A percentile compares a stretch with the other conserved stretches of the same genome.
Conservation (phyloP, 768 basidiomycete species). For the Epithele typhae region DNA sequence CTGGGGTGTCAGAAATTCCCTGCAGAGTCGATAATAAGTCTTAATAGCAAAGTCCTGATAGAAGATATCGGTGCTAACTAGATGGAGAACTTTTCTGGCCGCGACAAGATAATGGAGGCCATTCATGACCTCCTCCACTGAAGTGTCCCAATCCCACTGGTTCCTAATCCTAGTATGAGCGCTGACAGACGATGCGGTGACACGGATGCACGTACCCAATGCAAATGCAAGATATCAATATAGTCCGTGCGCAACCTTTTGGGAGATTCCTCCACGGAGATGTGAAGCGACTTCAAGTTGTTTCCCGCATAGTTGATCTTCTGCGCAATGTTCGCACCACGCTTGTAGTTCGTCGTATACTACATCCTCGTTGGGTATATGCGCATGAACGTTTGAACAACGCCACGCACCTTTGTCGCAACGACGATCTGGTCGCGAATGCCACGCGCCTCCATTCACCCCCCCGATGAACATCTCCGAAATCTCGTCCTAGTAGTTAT, state of each 20-base stretch:
- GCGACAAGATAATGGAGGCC: slow-evolving; percentile 46
- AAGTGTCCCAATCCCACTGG: slow-evolving; percentile 49
- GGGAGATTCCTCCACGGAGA: slow-evolving; percentile 31
- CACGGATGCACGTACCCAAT: slow-evolving; percentile 29
- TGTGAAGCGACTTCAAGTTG: slow-evolving; percentile 32
- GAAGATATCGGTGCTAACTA: slow-evolving; percentile 19
- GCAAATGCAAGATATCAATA: slow-evolving; percentile 43
- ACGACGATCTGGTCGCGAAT: slow-evolving; percentile 46
- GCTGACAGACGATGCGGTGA: slow-evolving; percentile 35
- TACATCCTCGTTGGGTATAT: not conserved
- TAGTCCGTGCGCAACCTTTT: slow-evolving; percentile 40
- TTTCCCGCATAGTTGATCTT: slow-evolving; percentile 33
- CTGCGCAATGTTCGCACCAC: slow-evolving; percentile 14
- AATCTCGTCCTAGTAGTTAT: slow-evolving; percentile 49
- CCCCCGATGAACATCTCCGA: slow-evolving; percentile 52
- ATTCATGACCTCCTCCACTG: slow-evolving; percentile 55
- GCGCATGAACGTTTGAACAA: too few relatives aligned
- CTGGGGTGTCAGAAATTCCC: slow-evolving; percentile 29
- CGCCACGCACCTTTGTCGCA: slow-evolving; percentile 35
- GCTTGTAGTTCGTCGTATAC: slow-evolving; percentile 24
- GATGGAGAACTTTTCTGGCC: slow-evolving; percentile 42
- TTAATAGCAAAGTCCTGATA: too few relatives aligned
- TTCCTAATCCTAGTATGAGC: slow-evolving; percentile 36
- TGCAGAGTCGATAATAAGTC: not conserved
- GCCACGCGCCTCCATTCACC: slow-evolving; percentile 42